Evolutionary conservation across 768 basidiomycete genomes (phyloP), one percentile per base, ranked within the genome.

Genomic region (Postia placenta): DNA sequence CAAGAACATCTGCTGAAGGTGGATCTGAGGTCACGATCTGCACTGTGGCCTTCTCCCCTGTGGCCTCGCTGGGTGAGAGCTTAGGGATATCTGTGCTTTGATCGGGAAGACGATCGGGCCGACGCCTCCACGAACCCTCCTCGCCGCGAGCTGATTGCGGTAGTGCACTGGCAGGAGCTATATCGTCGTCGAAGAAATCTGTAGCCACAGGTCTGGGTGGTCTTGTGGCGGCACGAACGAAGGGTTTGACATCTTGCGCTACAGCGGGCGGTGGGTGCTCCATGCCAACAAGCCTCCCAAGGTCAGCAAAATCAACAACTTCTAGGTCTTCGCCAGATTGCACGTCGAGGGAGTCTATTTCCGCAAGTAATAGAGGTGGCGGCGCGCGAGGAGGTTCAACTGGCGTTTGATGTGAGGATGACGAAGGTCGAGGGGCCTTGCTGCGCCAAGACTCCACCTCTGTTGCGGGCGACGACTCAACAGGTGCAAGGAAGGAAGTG

Each of bases 261-360:
- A 47, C 47, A 23, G 53, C 58, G 49, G 48, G 45, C 17, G 70
- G 42, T 30, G 48, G 24, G 12, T 61, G 44, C 24, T 65, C 64
- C 41, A 67, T 67, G 24, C 77, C 81, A 11, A 86, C 72, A 51
- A 91, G 78, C 66, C 79, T 83, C 37, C 73, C 85, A 62, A 90
- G 72, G 41, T 92, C 87, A 2, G 77, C 76, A 56, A 89, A 92
- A 58, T 91, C 87, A 5, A 92, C 78, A n/a, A 86, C 76, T 58
- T 90, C 87, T 2, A 90, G 73, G 47, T 81, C 76, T 56, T 84
- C 85, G 19, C 75, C 78, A 3, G 73, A 64, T 47, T 67, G 64
- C 36, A 72, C 64, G 15, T 68, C 67, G n/a, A 85, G 52, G 9
- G 63, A 52, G 15, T 64, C 63, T n/a, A 63, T 50, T 37, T 65